A percentile compares a stretch with the other conserved stretches of the same genome.
Evolutionary conservation across 805 yeast genomes (phyloP).

Genomic region (baker's yeast (Saccharomyces cerevisiae)): DNA sequence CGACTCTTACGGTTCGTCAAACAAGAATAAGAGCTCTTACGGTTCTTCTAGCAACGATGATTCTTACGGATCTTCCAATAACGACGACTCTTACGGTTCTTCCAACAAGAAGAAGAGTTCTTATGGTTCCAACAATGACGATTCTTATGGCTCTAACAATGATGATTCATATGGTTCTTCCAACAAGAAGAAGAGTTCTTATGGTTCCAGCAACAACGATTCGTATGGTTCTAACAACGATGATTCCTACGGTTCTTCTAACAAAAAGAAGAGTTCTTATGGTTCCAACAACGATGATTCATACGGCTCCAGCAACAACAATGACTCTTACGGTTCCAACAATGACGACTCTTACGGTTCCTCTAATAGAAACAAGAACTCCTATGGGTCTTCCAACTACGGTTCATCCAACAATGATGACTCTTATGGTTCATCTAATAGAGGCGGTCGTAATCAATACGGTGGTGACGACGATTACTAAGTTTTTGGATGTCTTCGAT

Average conservation of each 20-base stretch:
- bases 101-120: slow-evolving; percentile 12
- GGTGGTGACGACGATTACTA: not conserved
- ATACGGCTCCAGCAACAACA: slow-evolving; percentile 10
- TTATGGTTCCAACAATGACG: slow-evolving; percentile 18
- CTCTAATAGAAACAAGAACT: slow-evolving; percentile 9
- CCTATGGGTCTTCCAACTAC: slow-evolving; percentile 7
- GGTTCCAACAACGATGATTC: slow-evolving; percentile 15
- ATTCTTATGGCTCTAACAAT: slow-evolving; percentile 10
- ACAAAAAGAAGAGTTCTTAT: slow-evolving; percentile 14
- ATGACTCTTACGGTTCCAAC: slow-evolving; percentile 15
- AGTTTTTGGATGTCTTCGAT: not conserved
- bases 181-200: slow-evolving; percentile 6
- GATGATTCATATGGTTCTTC: slow-evolving; percentile 9
- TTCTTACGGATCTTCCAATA: slow-evolving; percentile 1
- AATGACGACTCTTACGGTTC: slow-evolving; percentile 16
- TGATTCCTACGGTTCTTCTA: slow-evolving; percentile 14
- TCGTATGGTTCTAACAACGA: slow-evolving; percentile 6
- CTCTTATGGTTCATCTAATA: slow-evolving; percentile 5
- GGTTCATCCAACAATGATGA: slow-evolving; percentile 6
- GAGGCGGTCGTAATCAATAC: not conserved
- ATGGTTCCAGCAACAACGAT: slow-evolving; percentile 3
- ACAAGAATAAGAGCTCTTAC: slow-evolving; percentile 15
- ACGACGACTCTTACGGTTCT: slow-evolving; percentile 17
- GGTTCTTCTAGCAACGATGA: slow-evolving; percentile 16
- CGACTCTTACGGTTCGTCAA: slow-evolving; percentile 6